phyloP scores from a whole-genome alignment of 495 filamentous ascomycete species.

The Staphylotrichum longicolle region DNA sequence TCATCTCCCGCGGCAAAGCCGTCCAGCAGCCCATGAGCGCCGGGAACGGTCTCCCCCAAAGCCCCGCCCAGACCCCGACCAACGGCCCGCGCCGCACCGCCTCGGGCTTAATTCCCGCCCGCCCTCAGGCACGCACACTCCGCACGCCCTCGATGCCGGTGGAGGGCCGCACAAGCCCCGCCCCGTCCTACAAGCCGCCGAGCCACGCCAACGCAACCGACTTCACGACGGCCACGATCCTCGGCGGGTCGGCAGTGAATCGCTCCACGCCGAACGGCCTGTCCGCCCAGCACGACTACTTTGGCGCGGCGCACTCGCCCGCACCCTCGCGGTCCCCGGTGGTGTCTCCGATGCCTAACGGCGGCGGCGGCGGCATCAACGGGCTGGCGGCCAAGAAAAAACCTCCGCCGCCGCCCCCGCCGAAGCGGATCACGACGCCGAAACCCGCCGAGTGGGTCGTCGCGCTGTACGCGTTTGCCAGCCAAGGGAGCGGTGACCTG shows the following conservation, averaged over 20 bases:
- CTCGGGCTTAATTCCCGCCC: slow-evolving; percentile 36
- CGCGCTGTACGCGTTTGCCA: slow-evolving; percentile 77
- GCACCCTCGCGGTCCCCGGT: neutral
- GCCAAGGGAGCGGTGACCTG: slow-evolving; percentile 70
- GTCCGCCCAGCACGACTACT: slow-evolving; percentile 49
- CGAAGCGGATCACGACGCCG: slow-evolving; percentile 49
- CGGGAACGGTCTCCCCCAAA: slow-evolving; percentile 19
- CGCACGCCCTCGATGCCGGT: slow-evolving; percentile 40
- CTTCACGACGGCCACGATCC: slow-evolving; percentile 46
- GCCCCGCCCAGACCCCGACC: slow-evolving; percentile 19
- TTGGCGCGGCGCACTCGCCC: slow-evolving; percentile 30
- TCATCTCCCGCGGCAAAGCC: slow-evolving; percentile 71
- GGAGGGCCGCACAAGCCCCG: slow-evolving; percentile 8
- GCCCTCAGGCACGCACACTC: slow-evolving; percentile 34
- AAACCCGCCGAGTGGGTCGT: slow-evolving; percentile 65
- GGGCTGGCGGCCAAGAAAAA: slow-evolving; percentile 39
- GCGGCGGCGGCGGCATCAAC: neutral
- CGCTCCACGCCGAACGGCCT: slow-evolving; percentile 12
- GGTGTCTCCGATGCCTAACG: too few species aligned
- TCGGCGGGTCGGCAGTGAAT: slow-evolving; percentile 32
- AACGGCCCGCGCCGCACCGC: slow-evolving; percentile 34
- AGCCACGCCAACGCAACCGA: slow-evolving; percentile 45
- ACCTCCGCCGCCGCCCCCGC: slow-evolving; percentile 66
- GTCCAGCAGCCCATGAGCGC: slow-evolving; percentile 59
- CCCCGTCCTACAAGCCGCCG: slow-evolving; percentile 23